Evolutionary conservation across 2,329 filamentous ascomycete species (phyloP).

Genomic region (Blastomyces percursus): DNA sequence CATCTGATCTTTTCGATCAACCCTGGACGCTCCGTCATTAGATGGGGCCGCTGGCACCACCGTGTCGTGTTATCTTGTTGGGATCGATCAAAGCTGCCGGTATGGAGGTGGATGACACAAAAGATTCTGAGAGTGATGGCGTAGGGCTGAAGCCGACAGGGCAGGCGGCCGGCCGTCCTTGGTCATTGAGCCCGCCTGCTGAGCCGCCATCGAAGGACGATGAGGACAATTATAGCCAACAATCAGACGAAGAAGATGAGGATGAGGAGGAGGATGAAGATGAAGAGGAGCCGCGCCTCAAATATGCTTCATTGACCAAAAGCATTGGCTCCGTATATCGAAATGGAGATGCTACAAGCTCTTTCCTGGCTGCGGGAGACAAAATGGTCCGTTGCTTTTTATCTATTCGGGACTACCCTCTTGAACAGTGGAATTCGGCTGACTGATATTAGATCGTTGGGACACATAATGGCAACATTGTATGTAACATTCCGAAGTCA

Average conservation of each 20-base stretch:
- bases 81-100: conserved; percentile 21
- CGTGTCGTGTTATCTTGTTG: neutral
- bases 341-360: conserved; percentile 88
- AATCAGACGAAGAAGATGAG: conserved; percentile 45
- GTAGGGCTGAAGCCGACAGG: conserved; percentile 14
- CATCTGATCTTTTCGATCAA: neutral
- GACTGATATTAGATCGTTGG: conserved; percentile 58
- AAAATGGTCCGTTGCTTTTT: conserved; percentile 63
- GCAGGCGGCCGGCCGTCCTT: conserved; percentile 8
- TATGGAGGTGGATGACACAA: conserved; percentile 32
- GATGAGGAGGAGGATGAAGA: conserved; percentile 71
- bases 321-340: conserved; percentile 73
- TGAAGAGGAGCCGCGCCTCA: conserved; percentile 87
- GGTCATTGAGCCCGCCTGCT: neutral
- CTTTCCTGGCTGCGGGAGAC: conserved; percentile 82
- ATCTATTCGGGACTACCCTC: conserved; percentile 2
- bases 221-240: conserved; percentile 22
- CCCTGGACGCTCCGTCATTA: neutral
- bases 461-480: conserved; percentile 93
- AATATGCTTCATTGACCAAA: conserved; percentile 79
- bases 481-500: conserved; percentile 38
- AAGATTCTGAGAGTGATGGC: conserved; percentile 13
- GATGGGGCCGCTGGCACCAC: neutral
- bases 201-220: conserved; percentile 18
- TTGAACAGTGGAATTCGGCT: conserved; percentile 4